Evolutionary conservation across 2,329 filamentous ascomycete genomes (phyloP).

Genomic region (Pseudopyricularia javanii): DNA sequence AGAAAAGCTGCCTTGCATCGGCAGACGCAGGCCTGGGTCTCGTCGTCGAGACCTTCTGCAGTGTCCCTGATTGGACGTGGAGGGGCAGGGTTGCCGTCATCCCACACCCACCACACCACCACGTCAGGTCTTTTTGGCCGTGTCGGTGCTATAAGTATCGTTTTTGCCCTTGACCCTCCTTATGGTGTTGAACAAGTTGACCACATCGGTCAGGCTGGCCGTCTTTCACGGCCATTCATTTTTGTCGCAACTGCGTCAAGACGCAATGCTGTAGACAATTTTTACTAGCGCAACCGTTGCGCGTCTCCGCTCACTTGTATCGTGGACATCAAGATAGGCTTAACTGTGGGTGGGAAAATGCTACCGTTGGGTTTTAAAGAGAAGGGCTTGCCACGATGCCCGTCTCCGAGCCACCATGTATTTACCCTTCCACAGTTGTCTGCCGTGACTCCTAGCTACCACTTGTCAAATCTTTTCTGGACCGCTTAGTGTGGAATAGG

Average conservation of each 20-base stretch:
- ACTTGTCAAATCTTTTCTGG: not conserved
- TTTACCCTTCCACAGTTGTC: not conserved
- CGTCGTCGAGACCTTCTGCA: not conserved
- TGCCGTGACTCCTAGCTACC: not conserved
- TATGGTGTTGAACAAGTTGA: not conserved
- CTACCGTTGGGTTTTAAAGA: not conserved
- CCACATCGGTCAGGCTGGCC: not conserved
- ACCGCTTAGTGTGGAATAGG: not conserved
- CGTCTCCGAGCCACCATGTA: not conserved
- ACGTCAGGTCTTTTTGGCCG: not conserved
- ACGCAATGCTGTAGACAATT: slow-evolving; percentile 1
- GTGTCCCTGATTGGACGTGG: not conserved
- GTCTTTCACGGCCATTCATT: not conserved
- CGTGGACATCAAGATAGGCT: not conserved
- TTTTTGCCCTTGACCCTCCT: not conserved
- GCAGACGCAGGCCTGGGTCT: not conserved
- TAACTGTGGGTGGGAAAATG: not conserved
- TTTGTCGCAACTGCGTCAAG: slow-evolving; percentile 3
- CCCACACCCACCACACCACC: not conserved
- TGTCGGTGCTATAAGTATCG: not conserved
- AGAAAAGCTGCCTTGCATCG: slow-evolving; percentile 1
- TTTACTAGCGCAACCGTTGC: not conserved
- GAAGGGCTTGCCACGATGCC: not conserved
- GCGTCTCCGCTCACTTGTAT: not conserved
- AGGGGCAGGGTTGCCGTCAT: not conserved